Evolutionary conservation across 2,329 filamentous ascomycete genomes (phyloP).

Genomic region (Phyllosticta citriasiana): DNA sequence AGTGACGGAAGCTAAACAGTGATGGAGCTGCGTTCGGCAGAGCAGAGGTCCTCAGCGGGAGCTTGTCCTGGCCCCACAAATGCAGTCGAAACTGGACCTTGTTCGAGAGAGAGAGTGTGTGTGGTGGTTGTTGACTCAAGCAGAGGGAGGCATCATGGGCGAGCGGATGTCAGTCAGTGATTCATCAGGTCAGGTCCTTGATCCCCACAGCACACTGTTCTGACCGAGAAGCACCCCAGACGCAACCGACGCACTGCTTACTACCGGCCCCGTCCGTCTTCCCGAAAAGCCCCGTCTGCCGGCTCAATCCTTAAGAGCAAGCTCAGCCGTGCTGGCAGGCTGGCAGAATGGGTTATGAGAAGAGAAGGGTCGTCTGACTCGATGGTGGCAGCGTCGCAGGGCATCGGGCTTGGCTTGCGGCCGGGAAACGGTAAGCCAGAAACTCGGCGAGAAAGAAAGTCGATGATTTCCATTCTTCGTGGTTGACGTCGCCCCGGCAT

Average conservation of each 20-base stretch:
- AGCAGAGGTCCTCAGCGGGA: too few species aligned
- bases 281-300: neutral
- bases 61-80: too few species aligned
- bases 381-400: too few species aligned
- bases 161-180: neutral
- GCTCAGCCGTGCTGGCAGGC: neutral
- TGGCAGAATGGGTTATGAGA: too few species aligned
- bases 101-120: too few species aligned
- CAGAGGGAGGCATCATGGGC: neutral
- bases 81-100: too few species aligned
- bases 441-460: neutral
- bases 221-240: neutral
- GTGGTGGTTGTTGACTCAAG: neutral
- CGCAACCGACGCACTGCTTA: neutral
- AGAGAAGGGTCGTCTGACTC: too few species aligned
- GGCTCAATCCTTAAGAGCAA: neutral
- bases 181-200: neutral
- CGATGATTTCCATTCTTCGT: neutral
- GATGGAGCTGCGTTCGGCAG: too few species aligned
- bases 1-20: too few species aligned
- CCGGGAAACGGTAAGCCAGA: neutral
- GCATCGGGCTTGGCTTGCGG: too few species aligned
- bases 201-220: neutral
- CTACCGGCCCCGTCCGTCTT: neutral
- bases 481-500: neutral